Percentiles rank a stretch among this genome's conserved stretches.
Conservation (phyloP, 2,329 filamentous ascomycete species). For the Paraphoma chrysanthemicola region DNA sequence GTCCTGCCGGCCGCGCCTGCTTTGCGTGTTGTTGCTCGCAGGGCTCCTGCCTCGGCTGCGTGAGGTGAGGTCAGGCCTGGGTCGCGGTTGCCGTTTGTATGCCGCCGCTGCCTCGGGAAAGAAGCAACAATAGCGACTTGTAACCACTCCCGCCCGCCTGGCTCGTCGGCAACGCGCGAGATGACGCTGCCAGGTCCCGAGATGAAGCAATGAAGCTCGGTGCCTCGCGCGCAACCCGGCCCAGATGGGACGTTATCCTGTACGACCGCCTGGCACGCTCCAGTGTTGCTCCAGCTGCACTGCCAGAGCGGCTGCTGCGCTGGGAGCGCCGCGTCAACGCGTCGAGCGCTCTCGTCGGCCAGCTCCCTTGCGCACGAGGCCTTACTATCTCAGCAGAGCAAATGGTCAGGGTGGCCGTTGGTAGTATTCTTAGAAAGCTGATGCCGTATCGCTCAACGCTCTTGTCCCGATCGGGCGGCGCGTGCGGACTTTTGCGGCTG, state of each 20-base stretch:
- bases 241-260: background rate
- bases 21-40: slow-evolving; percentile 12
- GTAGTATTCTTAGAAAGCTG: slow-evolving; percentile 48
- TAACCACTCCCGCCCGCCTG: background rate
- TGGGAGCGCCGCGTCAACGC: background rate
- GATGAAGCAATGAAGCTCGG: background rate
- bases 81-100: slow-evolving; percentile 23
- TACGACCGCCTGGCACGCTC: background rate
- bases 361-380: slow-evolving; percentile 16
- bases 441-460: slow-evolving; percentile 36
- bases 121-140: slow-evolving; percentile 8
- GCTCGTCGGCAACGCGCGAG: background rate
- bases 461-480: slow-evolving; percentile 27
- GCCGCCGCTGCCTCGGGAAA: slow-evolving; percentile 20
- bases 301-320: background rate
- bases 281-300: background rate
- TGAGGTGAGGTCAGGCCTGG: background rate
- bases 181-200: background rate
- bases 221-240: background rate
- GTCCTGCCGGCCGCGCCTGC: slow-evolving; percentile 10
- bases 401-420: slow-evolving; percentile 17
- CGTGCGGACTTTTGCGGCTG: slow-evolving; percentile 42
- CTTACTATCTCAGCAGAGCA: slow-evolving; percentile 15
- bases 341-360: background rate
- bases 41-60: slow-evolving; percentile 21